Conservation (phyloP, 2,329 filamentous ascomycete genomes). For the Alternaria triticimaculans region DNA sequence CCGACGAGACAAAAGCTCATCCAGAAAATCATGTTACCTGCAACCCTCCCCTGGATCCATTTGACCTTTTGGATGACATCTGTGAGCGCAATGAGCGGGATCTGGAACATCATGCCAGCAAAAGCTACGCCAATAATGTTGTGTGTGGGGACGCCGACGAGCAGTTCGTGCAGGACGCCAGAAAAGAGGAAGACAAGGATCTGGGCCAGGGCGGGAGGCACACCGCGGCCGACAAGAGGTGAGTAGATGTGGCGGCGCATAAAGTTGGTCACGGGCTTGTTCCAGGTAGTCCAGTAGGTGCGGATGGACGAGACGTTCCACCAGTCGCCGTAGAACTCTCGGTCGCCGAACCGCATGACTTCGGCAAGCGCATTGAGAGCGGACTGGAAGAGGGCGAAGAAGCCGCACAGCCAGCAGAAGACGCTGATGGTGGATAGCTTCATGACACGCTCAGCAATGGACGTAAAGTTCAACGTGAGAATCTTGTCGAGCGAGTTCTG, state of each 20-base stretch:
- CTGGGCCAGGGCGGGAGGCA: constrained; percentile 73
- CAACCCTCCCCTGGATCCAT: constrained; percentile 74
- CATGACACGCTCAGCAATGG: constrained; percentile 87
- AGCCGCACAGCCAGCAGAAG: constrained; percentile 96
- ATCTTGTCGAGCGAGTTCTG: constrained; percentile 91
- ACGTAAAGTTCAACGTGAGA: constrained; percentile 76
- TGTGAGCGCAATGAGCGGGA: constrained; percentile 85
- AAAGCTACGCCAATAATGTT: constrained; percentile 94
- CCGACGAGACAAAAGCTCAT: constrained; percentile 94
- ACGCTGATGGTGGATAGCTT: constrained; percentile 95
- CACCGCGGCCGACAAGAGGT: constrained; percentile 84
- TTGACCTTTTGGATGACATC: constrained; percentile 79
- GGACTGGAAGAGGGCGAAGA: constrained; percentile 95
- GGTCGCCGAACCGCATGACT: constrained; percentile 86
- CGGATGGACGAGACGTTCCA: constrained; percentile 86
- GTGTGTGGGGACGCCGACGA: constrained; percentile 93
- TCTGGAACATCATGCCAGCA: constrained; percentile 89
- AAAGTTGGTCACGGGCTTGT: constrained; percentile 95
- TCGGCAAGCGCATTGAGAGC: constrained; percentile 91
- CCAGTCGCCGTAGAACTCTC: constrained; percentile 97
- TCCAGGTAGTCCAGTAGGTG: constrained; percentile 95
- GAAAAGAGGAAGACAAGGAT: constrained; percentile 86
- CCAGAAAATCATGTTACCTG: constrained; percentile 97
- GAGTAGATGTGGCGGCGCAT: constrained; percentile 95
- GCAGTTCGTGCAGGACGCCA: constrained; percentile 86